Conservation (phyloP, 805 yeast species). For the Teunomyces lycoperdinae region DNA sequence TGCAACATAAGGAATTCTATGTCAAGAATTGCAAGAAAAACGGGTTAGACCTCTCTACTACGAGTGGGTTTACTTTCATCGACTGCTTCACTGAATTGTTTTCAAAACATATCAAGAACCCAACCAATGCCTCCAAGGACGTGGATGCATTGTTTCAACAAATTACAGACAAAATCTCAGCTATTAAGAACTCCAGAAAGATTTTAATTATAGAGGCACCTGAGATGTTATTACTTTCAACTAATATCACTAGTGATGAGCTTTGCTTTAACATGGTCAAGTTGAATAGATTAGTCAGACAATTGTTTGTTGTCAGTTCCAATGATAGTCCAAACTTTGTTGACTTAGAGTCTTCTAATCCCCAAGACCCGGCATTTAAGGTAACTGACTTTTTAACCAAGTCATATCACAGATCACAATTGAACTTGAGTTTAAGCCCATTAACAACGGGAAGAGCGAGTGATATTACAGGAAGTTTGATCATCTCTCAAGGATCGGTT, state of each 20-base stretch:
- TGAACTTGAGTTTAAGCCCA: conserved; percentile 60
- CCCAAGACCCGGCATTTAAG: conserved; percentile 36
- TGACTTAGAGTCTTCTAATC: conserved; percentile 20
- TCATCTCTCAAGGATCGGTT: conserved; percentile 56
- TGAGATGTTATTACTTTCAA: conserved; percentile 46
- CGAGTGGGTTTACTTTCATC: conserved; percentile 31
- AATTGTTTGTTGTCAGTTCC: conserved; percentile 35
- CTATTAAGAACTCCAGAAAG: conserved; percentile 9
- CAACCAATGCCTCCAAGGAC: conserved; percentile 15
- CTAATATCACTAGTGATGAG: conserved; percentile 32
- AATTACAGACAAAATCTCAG: conserved; percentile 11
- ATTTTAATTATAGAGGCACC: conserved; percentile 45
- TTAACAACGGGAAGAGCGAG: conserved; percentile 77
- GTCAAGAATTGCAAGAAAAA: conserved; percentile 36
- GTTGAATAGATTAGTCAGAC: conserved; percentile 30
- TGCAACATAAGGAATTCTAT: conserved; percentile 31
- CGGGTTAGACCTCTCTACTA: conserved; percentile 31
- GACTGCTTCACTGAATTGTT: conserved; percentile 51
- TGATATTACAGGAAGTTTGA: conserved; percentile 74
- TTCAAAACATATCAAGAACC: conserved; percentile 23
- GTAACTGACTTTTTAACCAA: conserved; percentile 47
- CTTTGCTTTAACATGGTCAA: conserved; percentile 31
- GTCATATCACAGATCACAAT: conserved; percentile 47
- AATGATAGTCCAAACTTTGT: conserved; percentile 37
- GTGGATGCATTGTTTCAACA: conserved; percentile 16